These are phyloP conservation scores for Chlamydomonas asymmetrica DNA, from an alignment of 139 green algal species.

Conservation along the genomic window DNA sequence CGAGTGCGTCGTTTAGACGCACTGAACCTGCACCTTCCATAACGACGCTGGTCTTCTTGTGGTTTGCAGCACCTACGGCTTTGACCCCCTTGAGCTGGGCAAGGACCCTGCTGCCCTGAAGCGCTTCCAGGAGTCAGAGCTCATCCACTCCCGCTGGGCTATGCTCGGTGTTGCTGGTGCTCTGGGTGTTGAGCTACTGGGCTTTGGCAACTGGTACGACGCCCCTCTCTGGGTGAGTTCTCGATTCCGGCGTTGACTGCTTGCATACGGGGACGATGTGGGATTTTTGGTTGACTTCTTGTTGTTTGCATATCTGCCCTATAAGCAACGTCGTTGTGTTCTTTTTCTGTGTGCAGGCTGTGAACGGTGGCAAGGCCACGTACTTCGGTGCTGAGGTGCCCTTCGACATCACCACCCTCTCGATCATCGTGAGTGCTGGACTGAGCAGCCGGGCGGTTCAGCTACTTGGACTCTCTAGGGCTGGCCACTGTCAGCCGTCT, in stretches of 20 bases:
- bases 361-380: slow-evolving; percentile 72
- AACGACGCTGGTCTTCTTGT: background rate
- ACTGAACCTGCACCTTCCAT: too few species aligned
- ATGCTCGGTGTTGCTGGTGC: slow-evolving; percentile 71
- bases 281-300: background rate
- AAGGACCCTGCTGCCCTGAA: slow-evolving; percentile 41
- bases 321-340: too few species aligned
- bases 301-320: too few species aligned
- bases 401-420: slow-evolving; percentile 80
- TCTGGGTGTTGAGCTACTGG: slow-evolving; percentile 71
- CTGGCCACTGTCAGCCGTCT: too few species aligned
- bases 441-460: too few species aligned
- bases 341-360: slow-evolving; percentile 42
- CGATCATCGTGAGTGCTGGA: slow-evolving; percentile 64
- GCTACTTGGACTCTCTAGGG: too few species aligned
- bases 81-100: slow-evolving; percentile 79
- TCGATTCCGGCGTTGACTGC: too few species aligned
- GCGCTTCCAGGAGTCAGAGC: slow-evolving; percentile 57
- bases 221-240: slow-evolving; percentile 75
- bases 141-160: slow-evolving; percentile 74
- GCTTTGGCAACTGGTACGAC: slow-evolving; percentile 76
- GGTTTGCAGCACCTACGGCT: slow-evolving; percentile 72
- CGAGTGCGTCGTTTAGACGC: too few species aligned
- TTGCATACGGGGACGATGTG: too few species aligned
- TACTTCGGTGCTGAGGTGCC: slow-evolving; percentile 75